Conservation (phyloP, 2,329 filamentous ascomycete species). For the Ophiostoma angusticollis region DNA sequence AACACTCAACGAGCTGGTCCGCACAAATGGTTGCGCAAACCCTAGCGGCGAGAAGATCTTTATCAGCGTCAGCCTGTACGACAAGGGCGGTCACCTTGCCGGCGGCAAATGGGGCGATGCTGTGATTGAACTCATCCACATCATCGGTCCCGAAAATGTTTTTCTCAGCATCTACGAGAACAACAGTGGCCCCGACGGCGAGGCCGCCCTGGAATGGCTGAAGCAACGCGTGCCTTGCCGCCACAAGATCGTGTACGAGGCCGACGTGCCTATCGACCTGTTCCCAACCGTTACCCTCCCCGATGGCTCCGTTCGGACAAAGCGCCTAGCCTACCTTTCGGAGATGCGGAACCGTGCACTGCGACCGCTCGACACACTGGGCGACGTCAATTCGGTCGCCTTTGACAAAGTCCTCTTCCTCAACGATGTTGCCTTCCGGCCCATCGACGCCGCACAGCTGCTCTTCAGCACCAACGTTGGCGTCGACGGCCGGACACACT, state of each 20-base stretch:
- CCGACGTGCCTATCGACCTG: slow-evolving; percentile 40
- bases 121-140: slow-evolving; percentile 47
- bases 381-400: slow-evolving; percentile 23
- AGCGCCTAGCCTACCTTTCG: slow-evolving; percentile 62
- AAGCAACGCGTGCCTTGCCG: slow-evolving; percentile 31
- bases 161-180: slow-evolving; percentile 66
- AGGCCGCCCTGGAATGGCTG: slow-evolving; percentile 40
- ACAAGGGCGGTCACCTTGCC: slow-evolving; percentile 46
- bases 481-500: slow-evolving; percentile 39
- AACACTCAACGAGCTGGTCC: slow-evolving; percentile 1
- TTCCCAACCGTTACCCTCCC: slow-evolving; percentile 50
- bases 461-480: slow-evolving; percentile 50
- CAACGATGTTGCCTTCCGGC: slow-evolving; percentile 50
- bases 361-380: slow-evolving; percentile 43
- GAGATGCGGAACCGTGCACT: slow-evolving; percentile 61
- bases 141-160: slow-evolving; percentile 54
- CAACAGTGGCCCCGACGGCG: slow-evolving; percentile 45
- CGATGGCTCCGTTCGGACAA: slow-evolving; percentile 48
- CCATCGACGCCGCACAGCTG: slow-evolving; percentile 39
- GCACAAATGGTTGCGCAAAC: slow-evolving; percentile 25
- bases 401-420: slow-evolving; percentile 50
- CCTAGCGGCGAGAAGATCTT: slow-evolving; percentile 51
- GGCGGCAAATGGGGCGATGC: slow-evolving; percentile 50
- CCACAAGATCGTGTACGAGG: slow-evolving; percentile 44
- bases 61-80: slow-evolving; percentile 59